phyloP scores from a whole-genome alignment of 306 rosid species.

The Argentina anserina region DNA sequence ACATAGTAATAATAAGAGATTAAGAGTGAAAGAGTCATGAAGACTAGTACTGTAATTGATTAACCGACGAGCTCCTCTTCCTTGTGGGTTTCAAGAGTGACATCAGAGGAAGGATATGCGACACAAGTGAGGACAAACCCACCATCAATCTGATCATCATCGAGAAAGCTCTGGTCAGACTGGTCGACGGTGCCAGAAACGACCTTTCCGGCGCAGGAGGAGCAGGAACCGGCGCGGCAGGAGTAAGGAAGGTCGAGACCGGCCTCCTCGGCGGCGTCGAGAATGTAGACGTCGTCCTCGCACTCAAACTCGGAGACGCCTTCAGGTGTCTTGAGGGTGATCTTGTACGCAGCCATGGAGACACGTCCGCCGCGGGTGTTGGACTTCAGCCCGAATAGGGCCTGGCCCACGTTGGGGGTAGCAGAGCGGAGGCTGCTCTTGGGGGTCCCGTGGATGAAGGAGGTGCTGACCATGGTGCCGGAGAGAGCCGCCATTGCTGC shows the following conservation, averaged over 20 bases:
- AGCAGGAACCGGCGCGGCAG: conserved; percentile 88
- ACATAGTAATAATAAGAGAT: not conserved
- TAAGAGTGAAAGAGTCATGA: too few relatives aligned
- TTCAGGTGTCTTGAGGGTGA: conserved; percentile 59
- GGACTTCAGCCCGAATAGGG: conserved; percentile 45
- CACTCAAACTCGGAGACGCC: conserved; percentile 52
- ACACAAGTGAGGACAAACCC: conserved; percentile 79
- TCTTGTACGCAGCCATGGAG: conserved; percentile 58
- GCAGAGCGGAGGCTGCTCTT: conserved; percentile 31
- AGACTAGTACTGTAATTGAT: not conserved
- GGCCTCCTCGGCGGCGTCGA: conserved; percentile 60
- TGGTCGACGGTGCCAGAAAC: conserved; percentile 48
- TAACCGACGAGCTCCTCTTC: conserved; percentile 65
- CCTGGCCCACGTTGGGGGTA: conserved; percentile 48
- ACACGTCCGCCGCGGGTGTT: conserved; percentile 54
- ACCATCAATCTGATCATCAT: conserved; percentile 42
- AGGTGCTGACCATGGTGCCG: conserved; percentile 54
- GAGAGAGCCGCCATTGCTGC: conserved; percentile 43
- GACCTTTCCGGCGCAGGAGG: conserved; percentile 70
- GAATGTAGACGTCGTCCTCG: conserved; percentile 54
- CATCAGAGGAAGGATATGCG: conserved; percentile 52
- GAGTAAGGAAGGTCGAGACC: conserved; percentile 79
- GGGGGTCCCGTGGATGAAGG: conserved; percentile 45
- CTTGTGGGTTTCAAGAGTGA: conserved; percentile 77
- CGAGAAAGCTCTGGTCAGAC: conserved; percentile 73